These are phyloP conservation scores for Aquilaria malaccensis DNA, from an alignment of 345 rosid species.

Conservation along the genomic window DNA sequence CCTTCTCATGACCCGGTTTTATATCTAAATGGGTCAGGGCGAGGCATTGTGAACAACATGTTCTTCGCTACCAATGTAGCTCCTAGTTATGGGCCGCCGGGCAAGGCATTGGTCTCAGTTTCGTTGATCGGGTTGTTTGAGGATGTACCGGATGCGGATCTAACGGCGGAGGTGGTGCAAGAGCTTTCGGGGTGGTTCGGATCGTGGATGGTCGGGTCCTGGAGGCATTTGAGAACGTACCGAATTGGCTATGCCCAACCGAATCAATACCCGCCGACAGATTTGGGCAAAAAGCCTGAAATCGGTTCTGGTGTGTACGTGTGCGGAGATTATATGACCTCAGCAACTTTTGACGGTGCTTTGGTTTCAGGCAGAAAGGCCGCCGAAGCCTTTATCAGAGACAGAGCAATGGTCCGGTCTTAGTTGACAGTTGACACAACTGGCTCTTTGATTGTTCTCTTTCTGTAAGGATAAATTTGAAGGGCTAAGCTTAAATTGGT, in stretches of 20 bases:
- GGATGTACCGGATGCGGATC: slow-evolving; percentile 41
- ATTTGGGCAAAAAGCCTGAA: slow-evolving; percentile 46
- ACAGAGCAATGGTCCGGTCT: slow-evolving; percentile 12
- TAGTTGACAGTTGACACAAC: too few species aligned
- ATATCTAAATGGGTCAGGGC: slow-evolving; percentile 67
- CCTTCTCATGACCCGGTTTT: slow-evolving; percentile 70
- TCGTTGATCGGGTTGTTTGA: slow-evolving; percentile 68
- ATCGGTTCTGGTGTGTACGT: slow-evolving; percentile 39
- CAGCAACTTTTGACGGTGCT: slow-evolving; percentile 91
- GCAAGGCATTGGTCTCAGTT: slow-evolving; percentile 65
- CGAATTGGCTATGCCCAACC: slow-evolving; percentile 74
- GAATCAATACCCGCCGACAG: slow-evolving; percentile 74
- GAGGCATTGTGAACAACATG: slow-evolving; percentile 88
- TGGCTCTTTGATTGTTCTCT: too few species aligned
- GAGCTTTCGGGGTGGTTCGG: slow-evolving; percentile 80
- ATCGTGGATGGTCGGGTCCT: slow-evolving; percentile 37
- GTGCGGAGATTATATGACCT: slow-evolving; percentile 74
- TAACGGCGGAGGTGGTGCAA: slow-evolving; percentile 34
- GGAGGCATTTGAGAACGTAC: slow-evolving; percentile 77
- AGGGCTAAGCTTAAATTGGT: too few species aligned
- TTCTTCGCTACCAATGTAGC: slow-evolving; percentile 84
- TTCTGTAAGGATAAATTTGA: too few species aligned
- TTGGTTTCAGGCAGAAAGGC: slow-evolving; percentile 82
- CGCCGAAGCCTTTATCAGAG: slow-evolving; percentile 59
- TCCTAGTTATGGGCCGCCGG: slow-evolving; percentile 59